Percentiles rank a stretch among this genome's conserved stretches.
These are phyloP conservation scores for Porogramme epimiltina DNA, from an alignment of 1,284 basidiomycete genomes.

Conservation along the genomic window DNA sequence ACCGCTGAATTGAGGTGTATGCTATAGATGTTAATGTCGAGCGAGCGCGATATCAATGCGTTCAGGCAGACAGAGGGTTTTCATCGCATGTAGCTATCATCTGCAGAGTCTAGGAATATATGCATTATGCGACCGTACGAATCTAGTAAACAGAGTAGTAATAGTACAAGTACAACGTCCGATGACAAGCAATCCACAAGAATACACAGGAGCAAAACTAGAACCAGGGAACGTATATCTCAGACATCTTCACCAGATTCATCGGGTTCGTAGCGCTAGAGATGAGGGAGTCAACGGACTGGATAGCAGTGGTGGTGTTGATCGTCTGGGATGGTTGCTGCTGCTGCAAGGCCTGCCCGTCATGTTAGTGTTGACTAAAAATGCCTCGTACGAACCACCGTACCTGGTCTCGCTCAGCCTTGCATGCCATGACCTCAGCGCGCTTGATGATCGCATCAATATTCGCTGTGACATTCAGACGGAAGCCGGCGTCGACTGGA, in stretches of 20 bases:
- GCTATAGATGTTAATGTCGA: conserved; percentile 83
- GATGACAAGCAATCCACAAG: not conserved
- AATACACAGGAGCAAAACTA: conserved; percentile 36
- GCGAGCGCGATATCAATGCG: conserved; percentile 74
- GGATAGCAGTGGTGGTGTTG: conserved; percentile 62
- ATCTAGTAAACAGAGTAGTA: conserved; percentile 9
- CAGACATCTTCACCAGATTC: conserved; percentile 80
- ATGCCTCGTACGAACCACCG: not conserved
- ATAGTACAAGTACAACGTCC: conserved; percentile 6
- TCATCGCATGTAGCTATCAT: conserved; percentile 27
- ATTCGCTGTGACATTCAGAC: conserved; percentile 71
- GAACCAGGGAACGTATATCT: conserved; percentile 85
- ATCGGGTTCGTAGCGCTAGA: conserved; percentile 74
- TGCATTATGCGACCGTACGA: conserved; percentile 6
- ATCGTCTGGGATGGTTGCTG: conserved; percentile 37
- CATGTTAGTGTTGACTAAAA: conserved; percentile 1
- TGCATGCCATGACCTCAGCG: conserved; percentile 86
- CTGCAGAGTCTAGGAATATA: not conserved
- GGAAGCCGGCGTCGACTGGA: conserved; percentile 63
- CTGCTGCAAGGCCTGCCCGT: conserved; percentile 3
- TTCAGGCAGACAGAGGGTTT: conserved; percentile 80
- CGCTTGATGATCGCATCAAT: conserved; percentile 84
- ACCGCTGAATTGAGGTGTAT: not conserved
- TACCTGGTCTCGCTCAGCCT: conserved; percentile 80
- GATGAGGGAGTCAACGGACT: conserved; percentile 86